Base-by-base conservation (phyloP, 352 stramenopile species). In the Globisporangium viniferum region DNA sequence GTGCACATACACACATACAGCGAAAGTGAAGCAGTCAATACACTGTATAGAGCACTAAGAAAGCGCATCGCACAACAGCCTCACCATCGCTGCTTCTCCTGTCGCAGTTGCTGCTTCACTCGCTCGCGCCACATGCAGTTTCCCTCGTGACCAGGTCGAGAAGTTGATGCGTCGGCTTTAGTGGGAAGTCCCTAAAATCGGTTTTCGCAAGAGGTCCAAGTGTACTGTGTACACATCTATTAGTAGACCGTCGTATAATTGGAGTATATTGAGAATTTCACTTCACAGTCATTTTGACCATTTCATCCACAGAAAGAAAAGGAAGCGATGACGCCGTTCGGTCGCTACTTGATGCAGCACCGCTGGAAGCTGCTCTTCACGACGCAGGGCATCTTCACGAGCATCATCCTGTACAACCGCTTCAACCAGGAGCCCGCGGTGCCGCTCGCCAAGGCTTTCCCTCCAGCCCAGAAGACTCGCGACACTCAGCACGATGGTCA, bases 291-390 rank as follows among this genome's bases (percentile, higher is more conserved):
- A 20, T 57, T 31, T 18, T 33, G 9, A 12, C 12, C 49, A 31
- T 57, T 35, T 49, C 15, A 31, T n/a, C n/a, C 24, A 35, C 7
- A 48, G 8, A 6, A 44, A 9, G 15, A 49, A 5, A 20, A 22
- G 27, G 31, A n/a, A 46, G 31, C 3, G n/a, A 77, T 90, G 77
- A 80, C 77, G 48, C 72, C 72, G 66, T 79, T 90, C 66, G 77
- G 66, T 29, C 73, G 75, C 63, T 93, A 86, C 72, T 64, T 93
- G 67, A 74, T 81, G 65, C 70, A 82, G 58, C 78, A 91, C 55
- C 81, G 85, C 63, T 93, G 84, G 83, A 90, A 91, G 73, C 88
- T 93, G 54, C 67, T 93, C 60, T 76, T 93, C 41, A 89, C 80
- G 63, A 79, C 83, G 49, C 85, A 93, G 68, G 77, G 70, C 63